Percentiles rank a stretch among this genome's conserved stretches.
These are phyloP conservation scores for Dryas octopetala DNA, from an alignment of 306 rosid genomes.

Conservation along the genomic window DNA sequence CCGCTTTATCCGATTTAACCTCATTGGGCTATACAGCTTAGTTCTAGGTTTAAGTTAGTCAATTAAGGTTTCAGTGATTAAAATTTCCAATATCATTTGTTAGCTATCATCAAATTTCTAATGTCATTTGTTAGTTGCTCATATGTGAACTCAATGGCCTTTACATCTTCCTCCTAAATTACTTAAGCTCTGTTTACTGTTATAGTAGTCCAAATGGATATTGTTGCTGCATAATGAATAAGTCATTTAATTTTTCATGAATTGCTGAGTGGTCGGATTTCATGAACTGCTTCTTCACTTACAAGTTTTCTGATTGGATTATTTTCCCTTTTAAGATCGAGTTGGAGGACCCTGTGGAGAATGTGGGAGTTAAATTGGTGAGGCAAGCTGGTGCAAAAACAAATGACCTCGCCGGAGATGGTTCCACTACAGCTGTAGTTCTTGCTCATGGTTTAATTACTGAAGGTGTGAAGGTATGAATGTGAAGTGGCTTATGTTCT, in stretches of 20 bases:
- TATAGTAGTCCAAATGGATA: not conserved
- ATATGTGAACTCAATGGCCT: not conserved
- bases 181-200: not conserved
- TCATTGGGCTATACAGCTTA: not conserved
- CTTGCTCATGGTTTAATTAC: constrained; percentile 92
- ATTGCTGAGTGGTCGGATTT: not conserved
- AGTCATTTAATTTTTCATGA: not conserved
- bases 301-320: not conserved
- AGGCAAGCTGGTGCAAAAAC: constrained; percentile 98
- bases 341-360: constrained; percentile 89
- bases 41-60: not conserved
- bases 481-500: not conserved
- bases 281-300: not conserved
- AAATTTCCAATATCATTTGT: not conserved
- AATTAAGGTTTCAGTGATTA: not conserved
- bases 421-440: constrained; percentile 83
- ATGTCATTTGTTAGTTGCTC: not conserved
- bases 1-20: not conserved
- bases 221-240: not conserved
- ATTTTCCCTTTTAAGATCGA: constrained; percentile 53
- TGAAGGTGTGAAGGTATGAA: constrained; percentile 80
- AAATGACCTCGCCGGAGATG: constrained; percentile 92
- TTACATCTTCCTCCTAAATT: not conserved
- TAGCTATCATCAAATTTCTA: not conserved
- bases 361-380: constrained; percentile 90